phyloP scores from a whole-genome alignment of 2,329 filamentous ascomycete genomes.

The Neofusicoccum cordaticola region DNA sequence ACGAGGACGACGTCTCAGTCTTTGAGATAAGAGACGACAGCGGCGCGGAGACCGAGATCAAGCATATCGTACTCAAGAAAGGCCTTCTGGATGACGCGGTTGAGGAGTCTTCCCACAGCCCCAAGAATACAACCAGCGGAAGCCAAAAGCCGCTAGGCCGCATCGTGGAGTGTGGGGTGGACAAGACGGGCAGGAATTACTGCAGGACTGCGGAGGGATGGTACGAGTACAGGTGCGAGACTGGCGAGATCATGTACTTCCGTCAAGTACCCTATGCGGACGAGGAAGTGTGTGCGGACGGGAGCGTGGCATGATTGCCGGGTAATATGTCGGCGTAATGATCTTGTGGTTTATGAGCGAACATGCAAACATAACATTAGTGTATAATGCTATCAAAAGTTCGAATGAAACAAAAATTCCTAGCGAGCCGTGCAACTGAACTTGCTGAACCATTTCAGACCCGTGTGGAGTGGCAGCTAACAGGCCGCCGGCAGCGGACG shows the following conservation, averaged over 20 bases:
- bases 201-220: neutral
- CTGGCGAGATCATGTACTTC: neutral
- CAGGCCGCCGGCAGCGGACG: no score
- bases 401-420: neutral
- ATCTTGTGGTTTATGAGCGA: neutral
- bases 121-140: neutral
- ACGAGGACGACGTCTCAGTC: neutral
- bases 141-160: neutral
- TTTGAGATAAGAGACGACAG: neutral
- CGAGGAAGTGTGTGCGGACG: neutral
- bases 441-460: no score
- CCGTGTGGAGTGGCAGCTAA: no score
- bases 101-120: neutral
- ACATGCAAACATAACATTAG: neutral
- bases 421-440: neutral
- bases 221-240: constrained; percentile 5
- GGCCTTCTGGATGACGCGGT: neutral
- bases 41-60: neutral
- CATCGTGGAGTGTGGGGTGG: neutral
- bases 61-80: neutral
- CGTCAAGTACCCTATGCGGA: neutral
- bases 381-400: neutral
- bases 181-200: constrained; percentile 1
- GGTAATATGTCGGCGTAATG: neutral
- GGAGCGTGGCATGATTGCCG: neutral